phyloP scores from a whole-genome alignment of 495 filamentous ascomycete species.

The Penicillium argentinense region DNA sequence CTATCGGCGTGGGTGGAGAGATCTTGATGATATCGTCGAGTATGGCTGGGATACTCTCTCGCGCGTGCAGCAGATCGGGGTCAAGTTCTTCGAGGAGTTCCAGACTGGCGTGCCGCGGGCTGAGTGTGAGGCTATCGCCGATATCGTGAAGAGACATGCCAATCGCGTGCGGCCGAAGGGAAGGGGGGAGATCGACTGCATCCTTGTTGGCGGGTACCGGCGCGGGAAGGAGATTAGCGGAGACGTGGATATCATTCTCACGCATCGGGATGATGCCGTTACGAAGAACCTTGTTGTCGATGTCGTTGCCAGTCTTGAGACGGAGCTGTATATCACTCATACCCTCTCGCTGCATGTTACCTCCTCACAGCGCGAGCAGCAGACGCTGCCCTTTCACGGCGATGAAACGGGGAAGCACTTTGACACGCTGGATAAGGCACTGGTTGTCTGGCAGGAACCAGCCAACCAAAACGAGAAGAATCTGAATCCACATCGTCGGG shows the following conservation, averaged over 20 bases:
- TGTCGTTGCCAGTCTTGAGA: slow-evolving; percentile 69
- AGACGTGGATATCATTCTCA: slow-evolving; percentile 85
- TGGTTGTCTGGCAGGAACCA: slow-evolving; percentile 90
- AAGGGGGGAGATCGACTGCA: slow-evolving; percentile 58
- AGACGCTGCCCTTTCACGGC: slow-evolving; percentile 56
- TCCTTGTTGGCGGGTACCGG: slow-evolving; percentile 82
- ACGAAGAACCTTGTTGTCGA: slow-evolving; percentile 67
- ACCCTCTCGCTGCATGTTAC: slow-evolving; percentile 68
- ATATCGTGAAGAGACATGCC: slow-evolving; percentile 62
- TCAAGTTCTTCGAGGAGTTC: slow-evolving; percentile 96
- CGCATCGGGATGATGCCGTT: slow-evolving; percentile 66
- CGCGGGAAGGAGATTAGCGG: slow-evolving; percentile 72
- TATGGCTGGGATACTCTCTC: slow-evolving; percentile 73
- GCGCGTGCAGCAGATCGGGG: slow-evolving; percentile 85
- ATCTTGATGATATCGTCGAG: slow-evolving; percentile 82
- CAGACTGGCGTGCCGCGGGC: slow-evolving; percentile 63
- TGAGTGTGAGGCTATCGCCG: slow-evolving; percentile 72
- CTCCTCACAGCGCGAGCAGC: slow-evolving; percentile 69
- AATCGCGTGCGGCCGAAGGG: slow-evolving; percentile 40
- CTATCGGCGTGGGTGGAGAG: slow-evolving; percentile 69
- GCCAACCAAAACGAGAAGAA: slow-evolving; percentile 32
- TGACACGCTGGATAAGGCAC: slow-evolving; percentile 85
- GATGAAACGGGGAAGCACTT: slow-evolving; percentile 48
- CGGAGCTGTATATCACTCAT: slow-evolving; percentile 72
- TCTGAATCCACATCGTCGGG: slow-evolving; percentile 74